Evolutionary conservation across 345 rosid genomes (phyloP).

Genomic region (Isatis tinctoria): DNA sequence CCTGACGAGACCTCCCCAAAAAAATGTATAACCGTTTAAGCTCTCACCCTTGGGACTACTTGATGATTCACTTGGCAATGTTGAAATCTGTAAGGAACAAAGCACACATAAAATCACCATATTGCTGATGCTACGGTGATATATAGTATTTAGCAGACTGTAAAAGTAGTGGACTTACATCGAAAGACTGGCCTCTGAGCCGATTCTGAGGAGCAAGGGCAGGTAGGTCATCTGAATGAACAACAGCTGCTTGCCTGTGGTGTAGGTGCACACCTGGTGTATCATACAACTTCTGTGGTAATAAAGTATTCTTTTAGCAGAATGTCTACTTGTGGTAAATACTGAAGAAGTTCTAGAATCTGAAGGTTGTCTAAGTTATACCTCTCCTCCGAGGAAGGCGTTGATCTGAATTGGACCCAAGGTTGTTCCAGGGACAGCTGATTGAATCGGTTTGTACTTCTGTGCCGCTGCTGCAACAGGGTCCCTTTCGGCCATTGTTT

Average conservation of each 20-base stretch:
- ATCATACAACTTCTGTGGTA: conserved; percentile 68
- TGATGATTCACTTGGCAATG: conserved; percentile 4
- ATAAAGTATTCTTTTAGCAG: background rate
- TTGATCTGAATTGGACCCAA: conserved; percentile 90
- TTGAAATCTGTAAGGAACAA: conserved; percentile 23
- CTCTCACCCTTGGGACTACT: conserved; percentile 37
- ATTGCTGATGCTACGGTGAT: background rate
- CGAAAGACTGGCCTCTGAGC: conserved; percentile 69
- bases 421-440: conserved; percentile 99
- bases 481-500: conserved; percentile 75
- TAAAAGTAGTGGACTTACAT: conserved; percentile 38
- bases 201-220: conserved; percentile 90
- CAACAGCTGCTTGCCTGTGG: conserved; percentile 97
- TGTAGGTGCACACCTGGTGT: conserved; percentile 97
- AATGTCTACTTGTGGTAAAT: background rate
- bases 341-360: background rate
- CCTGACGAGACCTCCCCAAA: conserved; percentile 97
- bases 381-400: conserved; percentile 95
- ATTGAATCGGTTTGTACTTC: conserved; percentile 84
- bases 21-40: conserved; percentile 71
- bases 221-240: conserved; percentile 85
- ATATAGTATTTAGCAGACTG: background rate
- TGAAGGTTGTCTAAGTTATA: conserved; percentile 30
- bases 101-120: background rate
- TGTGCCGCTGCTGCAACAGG: conserved; percentile 92